Evolutionary conservation across 208 protist genomes (phyloP).

Genomic region (Strigomonas galati): DNA sequence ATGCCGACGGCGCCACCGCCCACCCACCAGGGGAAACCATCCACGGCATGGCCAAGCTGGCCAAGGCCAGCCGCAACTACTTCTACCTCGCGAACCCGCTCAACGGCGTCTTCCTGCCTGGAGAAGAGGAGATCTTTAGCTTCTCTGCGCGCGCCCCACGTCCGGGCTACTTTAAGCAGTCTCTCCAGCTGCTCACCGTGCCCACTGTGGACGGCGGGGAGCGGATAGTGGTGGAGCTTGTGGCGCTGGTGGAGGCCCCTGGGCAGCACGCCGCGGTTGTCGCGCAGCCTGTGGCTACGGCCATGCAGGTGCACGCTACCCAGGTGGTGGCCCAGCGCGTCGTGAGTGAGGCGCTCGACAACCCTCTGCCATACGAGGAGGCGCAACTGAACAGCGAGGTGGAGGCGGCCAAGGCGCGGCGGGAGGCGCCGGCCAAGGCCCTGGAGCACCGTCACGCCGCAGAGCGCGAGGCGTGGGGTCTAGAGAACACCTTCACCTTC

Average conservation of each 20-base stretch:
- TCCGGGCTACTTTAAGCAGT: conserved; percentile 46
- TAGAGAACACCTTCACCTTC: conserved; percentile 36
- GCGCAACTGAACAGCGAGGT: conserved; percentile 29
- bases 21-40: conserved; percentile 12
- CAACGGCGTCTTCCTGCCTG: conserved; percentile 76
- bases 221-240: conserved; percentile 62
- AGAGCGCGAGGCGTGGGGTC: conserved; percentile 36
- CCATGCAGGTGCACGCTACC: conserved; percentile 37
- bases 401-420: conserved; percentile 23
- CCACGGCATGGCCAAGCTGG: conserved; percentile 41
- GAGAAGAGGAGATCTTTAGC: conserved; percentile 40
- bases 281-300: conserved; percentile 17
- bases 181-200: conserved; percentile 81
- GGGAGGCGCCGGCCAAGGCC: conserved; percentile 17
- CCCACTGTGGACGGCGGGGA: conserved; percentile 30
- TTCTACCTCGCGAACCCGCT: conserved; percentile 65
- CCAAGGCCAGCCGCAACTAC: conserved; percentile 24
- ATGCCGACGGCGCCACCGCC: too few species aligned
- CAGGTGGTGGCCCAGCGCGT: conserved; percentile 40
- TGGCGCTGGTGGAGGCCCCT: conserved; percentile 33
- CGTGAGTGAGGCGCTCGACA: conserved; percentile 33
- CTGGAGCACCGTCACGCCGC: conserved; percentile 13
- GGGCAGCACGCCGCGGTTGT: conserved; percentile 16
- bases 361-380: conserved; percentile 34
- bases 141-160: conserved; percentile 64